These are phyloP conservation scores for Geotrichum carabidarum DNA, from an alignment of 1,139 yeast species.

Conservation along the genomic window DNA sequence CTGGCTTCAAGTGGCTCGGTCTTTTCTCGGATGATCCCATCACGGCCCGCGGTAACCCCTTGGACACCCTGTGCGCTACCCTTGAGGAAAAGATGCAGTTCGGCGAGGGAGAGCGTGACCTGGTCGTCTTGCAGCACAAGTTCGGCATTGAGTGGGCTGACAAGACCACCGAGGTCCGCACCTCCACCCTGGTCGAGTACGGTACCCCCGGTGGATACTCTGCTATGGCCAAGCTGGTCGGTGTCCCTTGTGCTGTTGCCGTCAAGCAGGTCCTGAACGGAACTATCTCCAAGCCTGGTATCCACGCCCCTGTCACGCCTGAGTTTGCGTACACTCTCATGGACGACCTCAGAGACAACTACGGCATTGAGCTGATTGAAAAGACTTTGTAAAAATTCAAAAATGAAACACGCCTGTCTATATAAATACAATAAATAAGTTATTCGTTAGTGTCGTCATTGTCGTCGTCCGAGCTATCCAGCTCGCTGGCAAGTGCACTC, in stretches of 20 bases:
- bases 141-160: constrained; percentile 96
- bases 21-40: constrained; percentile 70
- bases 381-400: constrained; percentile 44
- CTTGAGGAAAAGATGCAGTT: constrained; percentile 94
- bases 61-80: constrained; percentile 94
- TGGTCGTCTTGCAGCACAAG: constrained; percentile 94
- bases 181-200: constrained; percentile 90
- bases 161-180: constrained; percentile 84
- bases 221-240: constrained; percentile 97
- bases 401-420: neutral
- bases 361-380: constrained; percentile 82
- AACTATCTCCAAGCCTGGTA: constrained; percentile 71
- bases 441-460: constrained; percentile 20
- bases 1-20: constrained; percentile 93
- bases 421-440: neutral
- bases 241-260: constrained; percentile 98
- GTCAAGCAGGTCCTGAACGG: constrained; percentile 81
- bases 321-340: constrained; percentile 86
- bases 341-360: constrained; percentile 84
- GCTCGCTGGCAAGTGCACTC: constrained; percentile 33
- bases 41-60: constrained; percentile 88
- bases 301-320: constrained; percentile 88
- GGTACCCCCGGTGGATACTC: constrained; percentile 93
- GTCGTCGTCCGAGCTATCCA: constrained; percentile 24
- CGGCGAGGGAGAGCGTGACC: constrained; percentile 90